phyloP scores from a whole-genome alignment of 192 early-diverging fungal species.

The Coemansia sp. region DNA sequence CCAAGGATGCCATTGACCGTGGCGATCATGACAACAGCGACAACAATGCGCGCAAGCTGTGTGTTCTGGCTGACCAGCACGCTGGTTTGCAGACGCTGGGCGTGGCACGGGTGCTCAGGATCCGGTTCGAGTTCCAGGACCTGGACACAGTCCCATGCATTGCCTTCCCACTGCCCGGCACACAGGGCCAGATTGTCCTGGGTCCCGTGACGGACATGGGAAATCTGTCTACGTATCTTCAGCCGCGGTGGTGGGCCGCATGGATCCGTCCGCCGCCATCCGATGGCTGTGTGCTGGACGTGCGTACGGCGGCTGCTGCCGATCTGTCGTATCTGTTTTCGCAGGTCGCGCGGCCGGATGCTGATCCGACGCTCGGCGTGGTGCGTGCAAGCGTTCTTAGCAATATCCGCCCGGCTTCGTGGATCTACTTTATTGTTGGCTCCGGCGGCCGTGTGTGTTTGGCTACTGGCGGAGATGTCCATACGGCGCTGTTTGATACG shows the following conservation, averaged over 20 bases:
- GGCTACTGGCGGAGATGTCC: conserved; percentile 10
- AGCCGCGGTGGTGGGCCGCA: conserved; percentile 45
- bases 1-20: background rate
- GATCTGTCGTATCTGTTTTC: conserved; percentile 20
- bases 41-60: background rate
- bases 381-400: conserved; percentile 8
- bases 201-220: conserved; percentile 24
- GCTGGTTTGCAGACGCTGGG: conserved; percentile 16
- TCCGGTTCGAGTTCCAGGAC: conserved; percentile 43
- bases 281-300: background rate
- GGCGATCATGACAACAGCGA: background rate
- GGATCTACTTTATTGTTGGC: conserved; percentile 28
- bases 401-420: conserved; percentile 14
- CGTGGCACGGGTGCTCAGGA: conserved; percentile 20
- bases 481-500: conserved; percentile 19
- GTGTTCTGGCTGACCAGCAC: background rate
- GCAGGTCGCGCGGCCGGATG: background rate
- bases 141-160: conserved; percentile 38
- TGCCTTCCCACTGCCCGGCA: conserved; percentile 19
- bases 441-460: conserved; percentile 22
- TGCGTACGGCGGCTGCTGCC: conserved; percentile 10
- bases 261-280: conserved; percentile 12
- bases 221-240: conserved; percentile 37
- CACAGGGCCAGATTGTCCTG: conserved; percentile 25
- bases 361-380: conserved; percentile 4